phyloP scores from a whole-genome alignment of 1,284 basidiomycete genomes.

The Neolentinus lepideus region DNA sequence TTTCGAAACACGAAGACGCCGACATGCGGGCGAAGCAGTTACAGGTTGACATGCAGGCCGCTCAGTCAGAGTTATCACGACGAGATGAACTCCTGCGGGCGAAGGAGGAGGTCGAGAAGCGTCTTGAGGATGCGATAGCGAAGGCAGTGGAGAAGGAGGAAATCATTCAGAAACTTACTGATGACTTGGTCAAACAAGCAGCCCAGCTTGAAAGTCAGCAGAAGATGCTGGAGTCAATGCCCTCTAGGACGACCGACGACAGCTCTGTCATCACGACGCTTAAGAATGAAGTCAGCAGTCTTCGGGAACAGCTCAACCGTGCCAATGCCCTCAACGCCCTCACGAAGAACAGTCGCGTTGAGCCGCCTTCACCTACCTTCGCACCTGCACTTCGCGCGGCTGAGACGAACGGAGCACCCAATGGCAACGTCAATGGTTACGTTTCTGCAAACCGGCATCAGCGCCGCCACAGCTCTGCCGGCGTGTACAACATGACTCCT shows the following conservation, averaged over 20 bases:
- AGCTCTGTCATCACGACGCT: constrained; percentile 81
- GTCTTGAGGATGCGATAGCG: constrained; percentile 70
- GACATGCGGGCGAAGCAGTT: constrained; percentile 73
- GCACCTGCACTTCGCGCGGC: constrained; percentile 58
- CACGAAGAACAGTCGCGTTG: constrained; percentile 60
- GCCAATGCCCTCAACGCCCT: constrained; percentile 85
- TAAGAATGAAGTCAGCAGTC: constrained; percentile 84
- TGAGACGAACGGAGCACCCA: constrained; percentile 25
- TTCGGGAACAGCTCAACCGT: constrained; percentile 94
- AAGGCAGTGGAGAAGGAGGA: constrained; percentile 83
- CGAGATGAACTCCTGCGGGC: constrained; percentile 73
- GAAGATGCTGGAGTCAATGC: constrained; percentile 52
- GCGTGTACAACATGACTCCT: constrained; percentile 60
- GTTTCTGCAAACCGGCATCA: constrained; percentile 37
- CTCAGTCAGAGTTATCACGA: constrained; percentile 68
- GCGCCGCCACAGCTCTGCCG: constrained; percentile 81
- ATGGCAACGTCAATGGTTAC: constrained; percentile 11
- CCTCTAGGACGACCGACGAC: constrained; percentile 70
- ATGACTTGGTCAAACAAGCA: constrained; percentile 70
- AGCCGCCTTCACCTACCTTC: constrained; percentile 82
- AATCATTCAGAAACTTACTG: constrained; percentile 73
- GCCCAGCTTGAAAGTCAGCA: constrained; percentile 80
- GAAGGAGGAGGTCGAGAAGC: constrained; percentile 80
- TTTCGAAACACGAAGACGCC: constrained; percentile 85
- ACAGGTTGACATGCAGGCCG: constrained; percentile 62